Evolutionary conservation across 2,329 filamentous ascomycete species (phyloP), one percentile per base, ranked within the genome.

Genomic region (Penicillium hesseltinei): DNA sequence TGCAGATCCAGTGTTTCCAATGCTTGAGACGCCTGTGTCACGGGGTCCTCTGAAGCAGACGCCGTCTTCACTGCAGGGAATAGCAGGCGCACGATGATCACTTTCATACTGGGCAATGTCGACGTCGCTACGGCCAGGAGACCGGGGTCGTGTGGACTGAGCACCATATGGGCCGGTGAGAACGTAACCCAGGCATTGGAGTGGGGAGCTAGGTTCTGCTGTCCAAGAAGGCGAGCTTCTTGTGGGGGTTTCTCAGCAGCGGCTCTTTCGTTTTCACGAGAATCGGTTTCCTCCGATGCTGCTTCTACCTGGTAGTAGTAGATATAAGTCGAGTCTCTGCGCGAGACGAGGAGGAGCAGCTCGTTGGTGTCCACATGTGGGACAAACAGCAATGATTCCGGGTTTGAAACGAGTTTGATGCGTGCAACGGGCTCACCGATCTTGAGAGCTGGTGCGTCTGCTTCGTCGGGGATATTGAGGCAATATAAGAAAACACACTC

Each of bases 181-280:
- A 87, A 88, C 2, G 83, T 78, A 15, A 85, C 73, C 85, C 85
- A 88, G n/a, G 84, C 79, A 65, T 83, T 86, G 3, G 83, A 85
- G 64, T 84, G 80, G 1, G 84, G 84, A 9, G 84, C 83, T 3
- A 87, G 77, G 61, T 86, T 86, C 62, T 87, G 84, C 57, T 77
- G 78, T 25, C 83, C 84, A 4, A 84, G 71, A 9, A 82, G 72
- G 27, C 66, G 64, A 49, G 78, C 72, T 51, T 73, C 64, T 54
- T 58, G 60, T 2, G 56, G 49, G 11, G 44, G 40, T 21, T 45
- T 17, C 42, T 27, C 15, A 40, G 23, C 35, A 23, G n/a, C 25
- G 31, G 4, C 5, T 35, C 21, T 10, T 11, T 53, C 35, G 10
- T 43, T 25, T n/a, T 13, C 36, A 45, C 23, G 27, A 6, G 8